These are phyloP conservation scores for Suillus variegatus DNA, from an alignment of 768 basidiomycete genomes.

Conservation along the genomic window DNA sequence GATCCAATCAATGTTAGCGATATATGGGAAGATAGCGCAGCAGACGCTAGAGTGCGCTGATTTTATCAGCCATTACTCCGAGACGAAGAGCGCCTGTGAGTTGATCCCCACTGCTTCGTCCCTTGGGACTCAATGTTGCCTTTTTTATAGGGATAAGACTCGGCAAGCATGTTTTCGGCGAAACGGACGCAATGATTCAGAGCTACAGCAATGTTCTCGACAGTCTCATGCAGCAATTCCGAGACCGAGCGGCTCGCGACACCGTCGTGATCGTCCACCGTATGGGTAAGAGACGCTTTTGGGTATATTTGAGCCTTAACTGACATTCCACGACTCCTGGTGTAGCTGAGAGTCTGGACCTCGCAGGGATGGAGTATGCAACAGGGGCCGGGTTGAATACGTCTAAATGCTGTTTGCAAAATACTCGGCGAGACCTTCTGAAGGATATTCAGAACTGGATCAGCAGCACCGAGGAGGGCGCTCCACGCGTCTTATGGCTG, in stretches of 20 bases:
- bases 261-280: neutral
- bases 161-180: slow-evolving; percentile 2
- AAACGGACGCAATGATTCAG: neutral
- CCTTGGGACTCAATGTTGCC: neutral
- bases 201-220: slow-evolving; percentile 4
- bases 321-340: neutral
- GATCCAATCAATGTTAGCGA: neutral
- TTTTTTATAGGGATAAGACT: neutral
- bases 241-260: neutral
- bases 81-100: slow-evolving; percentile 23
- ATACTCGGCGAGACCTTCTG: slow-evolving; percentile 16
- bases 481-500: slow-evolving; percentile 15
- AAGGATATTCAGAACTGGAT: slow-evolving; percentile 20
- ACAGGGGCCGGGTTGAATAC: neutral
- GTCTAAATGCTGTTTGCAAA: slow-evolving; percentile 13
- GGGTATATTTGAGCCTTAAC: neutral
- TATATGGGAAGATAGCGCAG: slow-evolving; percentile 4
- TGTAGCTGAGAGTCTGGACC: neutral
- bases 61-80: slow-evolving; percentile 29
- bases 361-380: slow-evolving; percentile 2
- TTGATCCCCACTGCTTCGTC: neutral
- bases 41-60: slow-evolving; percentile 28
- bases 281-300: neutral
- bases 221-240: slow-evolving; percentile 7
- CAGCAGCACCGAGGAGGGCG: neutral